A percentile compares a stretch with the other conserved stretches of the same genome.
Evolutionary conservation across 192 early-diverging fungal genomes (phyloP).

Genomic region (Lunasporangiospora selenospora): DNA sequence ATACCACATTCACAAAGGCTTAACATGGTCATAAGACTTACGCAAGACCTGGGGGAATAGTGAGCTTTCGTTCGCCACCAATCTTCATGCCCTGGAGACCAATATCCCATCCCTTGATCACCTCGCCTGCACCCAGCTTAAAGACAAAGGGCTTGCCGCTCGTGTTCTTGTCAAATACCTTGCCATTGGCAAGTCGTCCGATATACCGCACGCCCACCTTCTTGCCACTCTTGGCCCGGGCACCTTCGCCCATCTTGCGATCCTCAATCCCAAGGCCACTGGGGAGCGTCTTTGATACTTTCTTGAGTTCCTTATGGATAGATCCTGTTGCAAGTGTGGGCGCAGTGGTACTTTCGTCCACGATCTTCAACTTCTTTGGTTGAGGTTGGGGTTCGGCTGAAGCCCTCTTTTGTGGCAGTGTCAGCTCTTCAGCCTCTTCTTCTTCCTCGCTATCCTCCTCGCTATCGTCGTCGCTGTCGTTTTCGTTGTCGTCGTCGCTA

Average conservation of each 20-base stretch:
- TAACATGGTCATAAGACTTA: too few relatives aligned
- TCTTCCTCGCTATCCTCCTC: conserved; percentile 1
- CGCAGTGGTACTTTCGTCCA: conserved; percentile 44
- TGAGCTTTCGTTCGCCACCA: conserved; percentile 84
- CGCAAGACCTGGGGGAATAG: conserved; percentile 78
- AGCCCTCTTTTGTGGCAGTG: conserved; percentile 43
- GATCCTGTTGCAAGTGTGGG: too few relatives aligned
- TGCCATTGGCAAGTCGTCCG: conserved; percentile 34
- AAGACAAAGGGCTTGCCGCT: conserved; percentile 86
- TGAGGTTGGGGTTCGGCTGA: conserved; percentile 11
- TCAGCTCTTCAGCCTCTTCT: background rate
- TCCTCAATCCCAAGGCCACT: conserved; percentile 88
- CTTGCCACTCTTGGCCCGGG: conserved; percentile 54
- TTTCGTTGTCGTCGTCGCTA: background rate
- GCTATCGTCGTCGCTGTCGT: background rate
- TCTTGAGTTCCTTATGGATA: too few relatives aligned
- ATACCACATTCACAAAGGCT: too few relatives aligned
- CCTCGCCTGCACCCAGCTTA: conserved; percentile 78
- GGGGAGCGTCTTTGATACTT: conserved; percentile 60
- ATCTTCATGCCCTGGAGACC: conserved; percentile 88
- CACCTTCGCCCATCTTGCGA: conserved; percentile 55
- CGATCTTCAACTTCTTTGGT: conserved; percentile 45
- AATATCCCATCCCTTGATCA: conserved; percentile 92
- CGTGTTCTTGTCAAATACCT: conserved; percentile 89
- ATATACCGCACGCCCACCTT: conserved; percentile 50